Base-by-base conservation (phyloP, 164 flowering plant species). In the grape (Vitis vinifera) region DNA sequence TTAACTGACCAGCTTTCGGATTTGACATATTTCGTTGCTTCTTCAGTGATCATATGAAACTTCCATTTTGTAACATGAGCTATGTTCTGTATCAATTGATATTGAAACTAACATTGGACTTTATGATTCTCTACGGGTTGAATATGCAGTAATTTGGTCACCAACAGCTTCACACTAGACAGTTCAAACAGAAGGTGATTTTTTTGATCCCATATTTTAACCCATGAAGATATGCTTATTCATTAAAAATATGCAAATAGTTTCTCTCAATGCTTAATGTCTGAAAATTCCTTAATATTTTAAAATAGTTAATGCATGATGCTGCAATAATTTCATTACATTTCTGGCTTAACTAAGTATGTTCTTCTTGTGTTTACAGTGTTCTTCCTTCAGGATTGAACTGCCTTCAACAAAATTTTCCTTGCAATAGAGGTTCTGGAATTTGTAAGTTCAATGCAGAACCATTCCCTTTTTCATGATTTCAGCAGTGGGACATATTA, bases 331-430 rank as follows among this genome's bases (percentile, higher is more conserved):
- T 37, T 37, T 37, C 44, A 37, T 37, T 37, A 37, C 44, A 37
- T 37, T 37, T 37, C 8, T 4, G 44, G 44, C 44, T 37, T 37
- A 37, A 37, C 44, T 37, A 0, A 37, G 44, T 6, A 37, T 37
- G 4, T 37, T 37, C 31, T 64, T 64, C 23, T 68, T 66, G 51
- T 71, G 29, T 12, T 51, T 78, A 60, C 77, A 86, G 94, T 76
- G 66, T 8, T 69, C 72, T 86, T 62, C 84, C 86, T 63, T 64
- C 80, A 30, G 90, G 95, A 59, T 70, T 87, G 70, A 73, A 77
- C 68, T 91, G 98, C 69, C 89, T 91, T 59, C 95, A 91, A 29
- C 60, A 82, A 48, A 75, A 81, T 66, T 93, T 90, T 71, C 86
- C 91, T 23, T 93, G 98, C 82, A 67, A 79, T 71, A 75, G 86